Evolutionary conservation across 148 eudicot species (phyloP).

Genomic region (Polygonum maritimum): DNA sequence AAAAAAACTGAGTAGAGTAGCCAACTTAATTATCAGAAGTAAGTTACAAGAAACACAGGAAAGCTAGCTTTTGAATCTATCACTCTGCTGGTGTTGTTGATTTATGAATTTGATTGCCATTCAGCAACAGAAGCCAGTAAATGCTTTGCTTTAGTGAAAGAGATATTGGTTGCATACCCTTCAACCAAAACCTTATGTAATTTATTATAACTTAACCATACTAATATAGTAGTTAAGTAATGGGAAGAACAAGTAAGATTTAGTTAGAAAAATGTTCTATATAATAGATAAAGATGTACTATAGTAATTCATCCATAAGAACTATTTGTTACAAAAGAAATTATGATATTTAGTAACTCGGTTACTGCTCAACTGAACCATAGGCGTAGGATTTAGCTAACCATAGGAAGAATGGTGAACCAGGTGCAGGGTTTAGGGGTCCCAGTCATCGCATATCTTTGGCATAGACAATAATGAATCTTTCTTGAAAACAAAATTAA

Average conservation of each 20-base stretch:
- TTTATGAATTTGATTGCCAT: not conserved
- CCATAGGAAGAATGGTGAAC: not conserved
- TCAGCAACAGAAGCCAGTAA: not conserved
- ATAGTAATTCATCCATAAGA: not conserved
- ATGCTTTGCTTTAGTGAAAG: not conserved
- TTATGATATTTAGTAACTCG: not conserved
- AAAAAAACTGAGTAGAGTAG: not conserved
- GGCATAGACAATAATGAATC: not conserved
- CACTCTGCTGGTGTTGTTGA: not conserved
- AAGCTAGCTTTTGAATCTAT: not conserved
- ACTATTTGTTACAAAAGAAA: not conserved
- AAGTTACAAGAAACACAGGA: not conserved
- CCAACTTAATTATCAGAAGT: not conserved
- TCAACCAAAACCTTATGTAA: not conserved
- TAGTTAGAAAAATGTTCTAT: not conserved
- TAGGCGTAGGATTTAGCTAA: not conserved
- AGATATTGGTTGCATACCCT: not conserved
- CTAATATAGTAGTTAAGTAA: not conserved
- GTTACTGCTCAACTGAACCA: not conserved
- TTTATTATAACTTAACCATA: not conserved
- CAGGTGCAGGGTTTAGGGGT: not conserved
- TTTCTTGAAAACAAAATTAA: not conserved
- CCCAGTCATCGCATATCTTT: not conserved
- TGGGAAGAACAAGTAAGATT: not conserved
- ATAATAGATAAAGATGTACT: not conserved